These are phyloP conservation scores for Neurospora sp. DNA, from an alignment of 495 filamentous ascomycete genomes.

Conservation along the genomic window DNA sequence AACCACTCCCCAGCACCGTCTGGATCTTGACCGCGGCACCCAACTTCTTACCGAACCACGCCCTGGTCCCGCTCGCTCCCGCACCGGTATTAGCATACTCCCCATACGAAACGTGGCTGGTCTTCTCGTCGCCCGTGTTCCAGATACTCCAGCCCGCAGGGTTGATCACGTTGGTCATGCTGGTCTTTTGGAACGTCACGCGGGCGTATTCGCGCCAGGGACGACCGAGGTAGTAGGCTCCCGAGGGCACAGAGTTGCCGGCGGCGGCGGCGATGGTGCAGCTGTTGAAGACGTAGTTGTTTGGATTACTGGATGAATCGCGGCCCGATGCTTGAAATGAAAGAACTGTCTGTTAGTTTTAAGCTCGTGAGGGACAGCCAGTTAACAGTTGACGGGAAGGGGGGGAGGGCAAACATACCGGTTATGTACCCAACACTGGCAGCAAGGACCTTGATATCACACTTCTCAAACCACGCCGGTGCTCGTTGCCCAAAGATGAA, in stretches of 20 bases:
- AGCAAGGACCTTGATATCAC: slow-evolving; percentile 44
- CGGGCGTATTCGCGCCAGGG: slow-evolving; percentile 53
- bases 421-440: slow-evolving; percentile 43
- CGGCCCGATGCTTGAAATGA: slow-evolving; percentile 42
- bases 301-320: slow-evolving; percentile 34
- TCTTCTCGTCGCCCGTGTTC: slow-evolving; percentile 37
- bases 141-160: slow-evolving; percentile 51
- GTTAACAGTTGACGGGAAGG: background rate
- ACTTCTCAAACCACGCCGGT: slow-evolving; percentile 50
- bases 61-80: slow-evolving; percentile 48
- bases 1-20: slow-evolving; percentile 43
- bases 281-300: slow-evolving; percentile 56
- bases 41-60: slow-evolving; percentile 42
- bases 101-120: slow-evolving; percentile 42
- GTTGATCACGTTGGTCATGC: slow-evolving; percentile 48
- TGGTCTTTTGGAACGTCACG: slow-evolving; percentile 51
- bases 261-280: slow-evolving; percentile 35
- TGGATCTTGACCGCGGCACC: slow-evolving; percentile 33
- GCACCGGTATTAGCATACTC: slow-evolving; percentile 52
- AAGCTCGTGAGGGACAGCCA: background rate
- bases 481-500: slow-evolving; percentile 59
- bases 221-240: slow-evolving; percentile 52
- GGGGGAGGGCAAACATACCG: slow-evolving; percentile 8
- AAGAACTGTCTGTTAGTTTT: too few species aligned
- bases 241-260: slow-evolving; percentile 36